Evolutionary conservation across 2,329 filamentous ascomycete genomes (phyloP).

Genomic region (Fusarium sarcochroum): DNA sequence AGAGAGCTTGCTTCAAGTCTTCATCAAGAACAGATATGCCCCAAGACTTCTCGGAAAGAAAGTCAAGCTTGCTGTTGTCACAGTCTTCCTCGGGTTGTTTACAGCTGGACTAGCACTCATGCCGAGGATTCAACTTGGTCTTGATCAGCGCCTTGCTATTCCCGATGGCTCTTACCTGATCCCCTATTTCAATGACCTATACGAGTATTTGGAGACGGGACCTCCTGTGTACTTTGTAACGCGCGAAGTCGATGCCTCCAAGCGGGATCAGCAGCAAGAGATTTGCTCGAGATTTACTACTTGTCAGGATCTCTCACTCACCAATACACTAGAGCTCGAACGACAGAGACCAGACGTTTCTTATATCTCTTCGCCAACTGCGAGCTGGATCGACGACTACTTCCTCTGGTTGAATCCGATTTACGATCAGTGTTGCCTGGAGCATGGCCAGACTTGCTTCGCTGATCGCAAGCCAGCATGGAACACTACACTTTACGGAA

Average conservation of each 20-base stretch:
- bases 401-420: conserved; percentile 96
- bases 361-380: conserved; percentile 88
- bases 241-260: conserved; percentile 82
- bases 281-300: conserved; percentile 93
- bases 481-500: conserved; percentile 90
- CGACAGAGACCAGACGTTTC: conserved; percentile 89
- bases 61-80: conserved; percentile 81
- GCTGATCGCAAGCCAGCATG: conserved; percentile 81
- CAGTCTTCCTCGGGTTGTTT: conserved; percentile 89
- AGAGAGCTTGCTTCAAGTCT: conserved; percentile 85
- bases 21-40: conserved; percentile 92
- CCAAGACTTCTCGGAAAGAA: conserved; percentile 84
- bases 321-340: conserved; percentile 94
- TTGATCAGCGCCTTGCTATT: conserved; percentile 95
- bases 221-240: conserved; percentile 98
- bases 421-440: conserved; percentile 77
- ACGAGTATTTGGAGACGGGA: conserved; percentile 90
- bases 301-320: conserved; percentile 85
- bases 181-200: conserved; percentile 95
- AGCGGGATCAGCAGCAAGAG: conserved; percentile 82
- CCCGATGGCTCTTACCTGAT: conserved; percentile 96
- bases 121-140: conserved; percentile 85
- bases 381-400: conserved; percentile 98
- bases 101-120: conserved; percentile 87
- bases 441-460: conserved; percentile 82